Evolutionary conservation across 768 basidiomycete genomes (phyloP).

Genomic region (Trametes coccinea): DNA sequence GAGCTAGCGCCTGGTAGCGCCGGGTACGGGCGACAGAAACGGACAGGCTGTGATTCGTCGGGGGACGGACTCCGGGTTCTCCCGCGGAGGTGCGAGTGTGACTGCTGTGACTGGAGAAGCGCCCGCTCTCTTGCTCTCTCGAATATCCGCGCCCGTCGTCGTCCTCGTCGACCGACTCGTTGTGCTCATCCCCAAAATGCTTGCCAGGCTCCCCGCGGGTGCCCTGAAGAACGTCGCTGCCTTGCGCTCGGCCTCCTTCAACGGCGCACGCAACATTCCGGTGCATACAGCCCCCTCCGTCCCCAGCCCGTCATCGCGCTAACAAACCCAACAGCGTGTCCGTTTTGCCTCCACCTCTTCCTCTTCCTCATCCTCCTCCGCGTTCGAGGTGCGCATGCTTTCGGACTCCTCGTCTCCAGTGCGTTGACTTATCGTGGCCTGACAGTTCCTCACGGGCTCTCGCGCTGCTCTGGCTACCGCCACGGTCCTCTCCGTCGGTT

Average conservation of each 20-base stretch:
- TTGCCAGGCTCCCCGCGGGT: conserved; percentile 79
- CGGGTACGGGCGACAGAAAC: conserved; percentile 4
- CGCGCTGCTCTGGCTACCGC: conserved; percentile 74
- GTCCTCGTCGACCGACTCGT: conserved; percentile 27
- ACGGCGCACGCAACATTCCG: conserved; percentile 48
- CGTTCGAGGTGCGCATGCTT: conserved; percentile 59
- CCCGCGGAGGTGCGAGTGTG: conserved; percentile 24
- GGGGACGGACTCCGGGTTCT: conserved; percentile 26
- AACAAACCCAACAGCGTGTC: conserved; percentile 44
- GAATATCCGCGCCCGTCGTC: conserved; percentile 42
- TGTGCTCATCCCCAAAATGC: conserved; percentile 56
- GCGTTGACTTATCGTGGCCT: background rate
- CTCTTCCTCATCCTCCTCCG: conserved; percentile 47
- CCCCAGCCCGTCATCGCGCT: conserved; percentile 24
- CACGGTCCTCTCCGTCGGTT: conserved; percentile 77
- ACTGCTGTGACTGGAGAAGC: conserved; percentile 37
- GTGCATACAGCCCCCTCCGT: conserved; percentile 39
- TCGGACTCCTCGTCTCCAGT: background rate
- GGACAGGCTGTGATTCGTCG: conserved; percentile 24
- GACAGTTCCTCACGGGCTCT: conserved; percentile 66
- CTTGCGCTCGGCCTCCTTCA: conserved; percentile 44
- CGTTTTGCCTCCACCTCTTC: conserved; percentile 73
- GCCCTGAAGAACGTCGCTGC: conserved; percentile 61
- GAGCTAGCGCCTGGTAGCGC: background rate
- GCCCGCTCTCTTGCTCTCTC: conserved; percentile 36